Evolutionary conservation across 192 early-diverging fungal species (phyloP).

Genomic region (Rhizophagus sp.): DNA sequence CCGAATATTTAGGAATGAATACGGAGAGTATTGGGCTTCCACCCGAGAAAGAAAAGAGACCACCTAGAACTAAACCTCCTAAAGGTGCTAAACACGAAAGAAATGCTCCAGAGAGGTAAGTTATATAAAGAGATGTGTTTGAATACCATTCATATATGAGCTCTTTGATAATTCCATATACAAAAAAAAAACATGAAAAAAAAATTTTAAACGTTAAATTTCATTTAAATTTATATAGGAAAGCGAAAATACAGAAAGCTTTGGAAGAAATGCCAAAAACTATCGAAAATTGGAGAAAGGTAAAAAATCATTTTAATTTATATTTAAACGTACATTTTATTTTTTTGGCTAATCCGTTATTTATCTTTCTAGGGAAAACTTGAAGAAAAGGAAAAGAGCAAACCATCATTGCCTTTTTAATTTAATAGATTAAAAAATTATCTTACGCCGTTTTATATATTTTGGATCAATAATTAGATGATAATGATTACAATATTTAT

Average conservation of each 20-base stretch:
- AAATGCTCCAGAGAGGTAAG: conserved; percentile 39
- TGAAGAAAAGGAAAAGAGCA: conserved; percentile 24
- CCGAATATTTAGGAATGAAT: conserved; percentile 49
- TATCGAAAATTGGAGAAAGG: conserved; percentile 46
- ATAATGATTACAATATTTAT: no score
- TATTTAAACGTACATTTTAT: not conserved
- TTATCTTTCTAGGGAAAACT: conserved; percentile 13
- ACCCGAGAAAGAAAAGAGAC: conserved; percentile 34
- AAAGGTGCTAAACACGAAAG: conserved; percentile 47
- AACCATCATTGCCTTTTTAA: conserved; percentile 22
- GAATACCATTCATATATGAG: no score
- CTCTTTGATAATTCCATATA: no score
- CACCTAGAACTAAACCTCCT: conserved; percentile 37
- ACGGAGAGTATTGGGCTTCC: conserved; percentile 54
- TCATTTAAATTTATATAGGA: conserved; percentile 25
- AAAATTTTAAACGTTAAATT: not conserved
- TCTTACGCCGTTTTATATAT: no score
- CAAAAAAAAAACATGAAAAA: no score
- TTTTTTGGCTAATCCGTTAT: not conserved
- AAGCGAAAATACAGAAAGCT: conserved; percentile 45
- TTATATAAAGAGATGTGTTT: not conserved
- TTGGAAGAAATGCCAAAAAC: conserved; percentile 49
- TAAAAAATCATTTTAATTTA: not conserved
- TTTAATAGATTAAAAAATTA: not conserved
- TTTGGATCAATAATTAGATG: no score